Conservation (phyloP, 176 grass and related monocot genomes). For the Phyllostachys edulis region DNA sequence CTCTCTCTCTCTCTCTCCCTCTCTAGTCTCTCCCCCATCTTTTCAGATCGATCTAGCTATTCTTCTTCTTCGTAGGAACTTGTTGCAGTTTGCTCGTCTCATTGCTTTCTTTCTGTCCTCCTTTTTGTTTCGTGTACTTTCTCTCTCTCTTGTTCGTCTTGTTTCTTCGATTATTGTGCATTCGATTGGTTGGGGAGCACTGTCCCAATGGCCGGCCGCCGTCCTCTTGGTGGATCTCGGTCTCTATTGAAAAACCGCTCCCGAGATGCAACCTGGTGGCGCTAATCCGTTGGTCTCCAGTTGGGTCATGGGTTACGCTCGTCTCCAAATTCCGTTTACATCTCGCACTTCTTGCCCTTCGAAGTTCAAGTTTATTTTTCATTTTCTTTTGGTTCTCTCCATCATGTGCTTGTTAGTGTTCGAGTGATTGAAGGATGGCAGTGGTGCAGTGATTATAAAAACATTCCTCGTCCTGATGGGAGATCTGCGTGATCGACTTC, state of each 20-base stretch:
- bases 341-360: too few species aligned
- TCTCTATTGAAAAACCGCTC: background rate
- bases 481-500: conserved; percentile 46
- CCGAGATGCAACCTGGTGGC: conserved; percentile 41
- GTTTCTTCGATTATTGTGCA: background rate
- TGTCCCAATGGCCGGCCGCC: conserved; percentile 14
- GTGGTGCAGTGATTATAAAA: conserved; percentile 33
- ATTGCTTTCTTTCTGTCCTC: background rate
- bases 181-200: background rate
- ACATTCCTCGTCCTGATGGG: conserved; percentile 69
- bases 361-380: background rate
- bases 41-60: background rate
- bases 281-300: conserved; percentile 30
- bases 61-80: background rate
- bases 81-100: too few species aligned
- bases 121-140: background rate
- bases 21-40: background rate
- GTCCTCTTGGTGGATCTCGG: conserved; percentile 9
- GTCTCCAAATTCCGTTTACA: conserved; percentile 35
- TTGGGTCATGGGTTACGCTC: conserved; percentile 55
- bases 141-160: background rate
- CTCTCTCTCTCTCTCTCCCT: background rate
- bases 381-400: too few species aligned
- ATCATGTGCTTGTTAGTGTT: too few species aligned
- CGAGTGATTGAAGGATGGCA: background rate